These are phyloP conservation scores for Pulveroboletus ravenelii DNA, from an alignment of 768 basidiomycete genomes.

Conservation along the genomic window DNA sequence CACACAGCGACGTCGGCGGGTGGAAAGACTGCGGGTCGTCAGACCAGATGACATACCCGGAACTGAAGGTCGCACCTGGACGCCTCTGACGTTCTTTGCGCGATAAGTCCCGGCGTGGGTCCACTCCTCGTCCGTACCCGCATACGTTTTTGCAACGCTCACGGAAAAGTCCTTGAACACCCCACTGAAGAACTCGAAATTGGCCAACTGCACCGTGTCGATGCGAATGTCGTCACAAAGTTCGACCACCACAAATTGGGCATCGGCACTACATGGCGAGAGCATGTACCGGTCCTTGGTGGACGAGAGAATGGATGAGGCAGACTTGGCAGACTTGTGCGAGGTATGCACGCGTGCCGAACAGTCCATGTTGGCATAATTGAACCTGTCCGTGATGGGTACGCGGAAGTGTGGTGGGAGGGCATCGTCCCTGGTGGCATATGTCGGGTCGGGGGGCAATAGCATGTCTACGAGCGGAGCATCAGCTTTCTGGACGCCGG, in stretches of 20 bases:
- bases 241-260: conserved; percentile 87
- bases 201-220: conserved; percentile 93
- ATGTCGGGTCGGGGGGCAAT: conserved; percentile 11
- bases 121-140: conserved; percentile 59
- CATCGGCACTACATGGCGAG: conserved; percentile 66
- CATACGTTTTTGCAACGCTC: conserved; percentile 80
- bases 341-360: conserved; percentile 87
- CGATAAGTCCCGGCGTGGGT: conserved; percentile 69
- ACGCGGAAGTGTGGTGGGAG: conserved; percentile 63
- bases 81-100: conserved; percentile 87
- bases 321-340: conserved; percentile 76
- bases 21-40: conserved; percentile 59
- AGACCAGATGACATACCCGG: neutral
- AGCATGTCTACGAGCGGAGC: conserved; percentile 3
- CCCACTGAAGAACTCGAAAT: conserved; percentile 97
- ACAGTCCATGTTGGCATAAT: conserved; percentile 91
- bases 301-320: conserved; percentile 77
- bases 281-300: conserved; percentile 97
- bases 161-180: conserved; percentile 91
- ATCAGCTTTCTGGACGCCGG: conserved; percentile 3
- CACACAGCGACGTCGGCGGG: conserved; percentile 61
- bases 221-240: conserved; percentile 97
- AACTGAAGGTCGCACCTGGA: conserved; percentile 60
- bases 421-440: conserved; percentile 14
- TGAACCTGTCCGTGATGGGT: conserved; percentile 83